These are phyloP conservation scores for Pseudisothecium myosuroides DNA, from an alignment of 225 moss, liverwort and hornwort genomes.

Conservation along the genomic window DNA sequence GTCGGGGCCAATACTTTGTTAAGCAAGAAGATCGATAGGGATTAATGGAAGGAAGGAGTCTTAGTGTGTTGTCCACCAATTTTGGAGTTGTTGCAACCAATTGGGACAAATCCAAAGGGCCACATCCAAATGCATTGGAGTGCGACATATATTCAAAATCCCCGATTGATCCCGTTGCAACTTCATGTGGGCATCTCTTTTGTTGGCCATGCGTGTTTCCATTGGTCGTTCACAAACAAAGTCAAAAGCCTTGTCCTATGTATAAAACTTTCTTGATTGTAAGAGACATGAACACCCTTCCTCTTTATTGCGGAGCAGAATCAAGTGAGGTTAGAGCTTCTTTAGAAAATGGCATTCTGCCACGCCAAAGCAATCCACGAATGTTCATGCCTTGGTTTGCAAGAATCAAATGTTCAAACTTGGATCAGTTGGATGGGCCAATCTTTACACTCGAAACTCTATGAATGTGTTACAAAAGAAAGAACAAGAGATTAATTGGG, in stretches of 20 bases:
- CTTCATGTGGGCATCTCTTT: background rate
- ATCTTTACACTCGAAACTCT: rapidly evolving
- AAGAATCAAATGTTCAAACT: rapidly evolving
- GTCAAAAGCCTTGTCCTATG: background rate
- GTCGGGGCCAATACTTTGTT: background rate
- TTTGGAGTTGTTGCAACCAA: rapidly evolving
- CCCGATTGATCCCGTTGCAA: rapidly evolving
- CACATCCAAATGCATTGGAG: background rate
- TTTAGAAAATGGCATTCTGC: rapidly evolving
- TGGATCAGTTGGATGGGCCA: rapidly evolving
- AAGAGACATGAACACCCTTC: background rate
- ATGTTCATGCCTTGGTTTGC: background rate
- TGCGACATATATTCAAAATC: background rate
- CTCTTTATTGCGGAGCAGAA: rapidly evolving
- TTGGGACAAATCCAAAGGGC: rapidly evolving
- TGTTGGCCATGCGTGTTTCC: background rate
- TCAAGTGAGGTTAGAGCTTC: background rate
- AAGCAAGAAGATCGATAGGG: background rate
- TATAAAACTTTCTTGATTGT: background rate
- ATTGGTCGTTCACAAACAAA: rapidly evolving
- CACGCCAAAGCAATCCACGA: rapidly evolving
- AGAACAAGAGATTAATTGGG: rapidly evolving
- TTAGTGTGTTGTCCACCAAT: rapidly evolving
- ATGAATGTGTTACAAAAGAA: rapidly evolving
- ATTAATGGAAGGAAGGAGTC: background rate